These are phyloP conservation scores for Xylaria arbuscula DNA, from an alignment of 2,329 filamentous ascomycete species.

Conservation along the genomic window DNA sequence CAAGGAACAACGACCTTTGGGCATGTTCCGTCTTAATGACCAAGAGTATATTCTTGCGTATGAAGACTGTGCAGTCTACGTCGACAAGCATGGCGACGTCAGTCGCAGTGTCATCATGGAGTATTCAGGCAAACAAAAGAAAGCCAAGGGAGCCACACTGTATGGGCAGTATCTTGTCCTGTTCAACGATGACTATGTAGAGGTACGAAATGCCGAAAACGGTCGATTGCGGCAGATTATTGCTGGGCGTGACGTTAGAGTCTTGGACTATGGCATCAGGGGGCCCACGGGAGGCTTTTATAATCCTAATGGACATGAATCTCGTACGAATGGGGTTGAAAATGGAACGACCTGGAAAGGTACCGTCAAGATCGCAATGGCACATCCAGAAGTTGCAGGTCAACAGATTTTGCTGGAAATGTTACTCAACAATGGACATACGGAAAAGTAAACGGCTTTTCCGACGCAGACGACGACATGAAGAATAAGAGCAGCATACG, in stretches of 20 bases:
- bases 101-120: conserved; percentile 96
- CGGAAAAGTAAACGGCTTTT: conserved; percentile 56
- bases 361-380: conserved; percentile 94
- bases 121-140: conserved; percentile 88
- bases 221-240: conserved; percentile 94
- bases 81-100: conserved; percentile 98
- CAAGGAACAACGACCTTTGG: conserved; percentile 83
- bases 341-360: conserved; percentile 66
- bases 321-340: conserved; percentile 51
- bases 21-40: conserved; percentile 95
- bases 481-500: conserved; percentile 10
- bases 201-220: conserved; percentile 96
- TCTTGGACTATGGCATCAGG: conserved; percentile 84
- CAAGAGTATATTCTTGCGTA: conserved; percentile 94
- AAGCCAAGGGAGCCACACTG: conserved; percentile 85
- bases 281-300: conserved; percentile 66
- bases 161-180: conserved; percentile 92
- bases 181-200: conserved; percentile 96
- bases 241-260: conserved; percentile 87
- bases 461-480: conserved; percentile 21
- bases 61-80: conserved; percentile 95
- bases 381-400: conserved; percentile 86
- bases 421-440: conserved; percentile 87
- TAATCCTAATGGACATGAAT: conserved; percentile 45
- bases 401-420: conserved; percentile 92